Conservation (phyloP, 2,329 filamentous ascomycete species). For the Lanzia echinophila region DNA sequence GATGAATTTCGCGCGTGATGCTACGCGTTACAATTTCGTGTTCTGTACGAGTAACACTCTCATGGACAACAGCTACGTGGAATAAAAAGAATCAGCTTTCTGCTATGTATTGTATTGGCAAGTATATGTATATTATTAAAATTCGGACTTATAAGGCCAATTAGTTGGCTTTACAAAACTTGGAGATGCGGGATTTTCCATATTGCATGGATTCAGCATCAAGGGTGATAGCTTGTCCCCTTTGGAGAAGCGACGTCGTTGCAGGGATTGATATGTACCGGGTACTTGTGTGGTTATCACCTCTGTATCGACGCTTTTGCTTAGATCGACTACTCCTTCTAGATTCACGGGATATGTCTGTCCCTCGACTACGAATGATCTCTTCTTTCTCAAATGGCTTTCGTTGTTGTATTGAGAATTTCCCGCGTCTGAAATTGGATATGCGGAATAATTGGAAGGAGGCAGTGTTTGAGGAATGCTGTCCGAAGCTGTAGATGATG, state of each 20-base stretch:
- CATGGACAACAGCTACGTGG: conserved; percentile 42
- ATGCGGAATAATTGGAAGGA: too few relatives aligned
- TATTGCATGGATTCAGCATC: not conserved
- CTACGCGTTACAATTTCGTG: conserved; percentile 41
- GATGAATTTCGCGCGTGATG: conserved; percentile 48
- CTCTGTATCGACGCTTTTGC: conserved; percentile 26
- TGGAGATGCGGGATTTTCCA: not conserved
- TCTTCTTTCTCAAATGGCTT: not conserved
- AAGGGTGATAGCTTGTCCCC: not conserved
- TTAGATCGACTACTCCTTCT: conserved; percentile 24
- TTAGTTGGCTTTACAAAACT: not conserved
- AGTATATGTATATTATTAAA: not conserved
- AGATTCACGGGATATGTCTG: conserved; percentile 14
- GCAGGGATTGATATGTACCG: conserved; percentile 20
- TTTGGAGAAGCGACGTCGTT: not conserved
- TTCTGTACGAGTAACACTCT: conserved; percentile 37
- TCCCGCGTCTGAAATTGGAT: too few relatives aligned
- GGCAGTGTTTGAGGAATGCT: too few relatives aligned
- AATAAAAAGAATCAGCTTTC: not conserved
- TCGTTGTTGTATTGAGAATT: not conserved
- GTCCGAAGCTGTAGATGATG: too few relatives aligned
- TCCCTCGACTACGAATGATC: not conserved
- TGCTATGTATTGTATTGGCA: conserved; percentile 12
- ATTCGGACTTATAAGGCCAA: not conserved
- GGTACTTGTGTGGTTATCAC: conserved; percentile 23